A percentile compares a stretch with the other conserved stretches of the same genome.
Evolutionary conservation across 2,329 filamentous ascomycete species (phyloP).

Genomic region (Microdochium nivale): DNA sequence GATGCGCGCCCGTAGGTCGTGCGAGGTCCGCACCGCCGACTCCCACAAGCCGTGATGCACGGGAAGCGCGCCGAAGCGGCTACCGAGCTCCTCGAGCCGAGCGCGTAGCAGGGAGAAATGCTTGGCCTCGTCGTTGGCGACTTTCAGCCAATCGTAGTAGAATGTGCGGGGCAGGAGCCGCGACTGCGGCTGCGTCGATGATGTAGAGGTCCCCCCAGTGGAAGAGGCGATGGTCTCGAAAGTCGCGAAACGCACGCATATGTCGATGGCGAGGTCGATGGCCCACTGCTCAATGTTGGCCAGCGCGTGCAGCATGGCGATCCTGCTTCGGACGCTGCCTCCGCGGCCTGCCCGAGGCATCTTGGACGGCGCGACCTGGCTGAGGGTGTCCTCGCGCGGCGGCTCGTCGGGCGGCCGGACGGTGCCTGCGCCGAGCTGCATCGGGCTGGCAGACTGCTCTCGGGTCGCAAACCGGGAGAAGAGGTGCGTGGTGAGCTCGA

Average conservation of each 20-base stretch:
- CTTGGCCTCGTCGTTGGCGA: constrained; percentile 37
- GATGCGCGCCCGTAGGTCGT: constrained; percentile 34
- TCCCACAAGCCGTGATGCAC: constrained; percentile 37
- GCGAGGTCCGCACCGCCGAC: constrained; percentile 30
- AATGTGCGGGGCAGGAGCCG: constrained; percentile 29
- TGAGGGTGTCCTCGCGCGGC: constrained; percentile 26
- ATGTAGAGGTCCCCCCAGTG: no score
- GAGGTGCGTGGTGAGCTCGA: constrained; percentile 33
- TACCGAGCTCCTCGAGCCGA: constrained; percentile 33
- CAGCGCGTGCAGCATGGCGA: constrained; percentile 36
- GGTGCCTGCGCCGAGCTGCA: constrained; percentile 29
- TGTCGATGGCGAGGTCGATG: constrained; percentile 37
- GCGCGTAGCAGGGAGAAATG: constrained; percentile 36
- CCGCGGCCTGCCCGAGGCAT: constrained; percentile 31
- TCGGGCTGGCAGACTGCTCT: constrained; percentile 27
- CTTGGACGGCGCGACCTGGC: constrained; percentile 25
- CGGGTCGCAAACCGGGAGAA: constrained; percentile 29
- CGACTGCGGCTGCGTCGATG: no score
- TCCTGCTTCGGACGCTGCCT: constrained; percentile 32
- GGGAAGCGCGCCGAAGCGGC: constrained; percentile 31
- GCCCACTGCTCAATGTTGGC: constrained; percentile 40
- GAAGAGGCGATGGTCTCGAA: constrained; percentile 25
- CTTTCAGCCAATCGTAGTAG: constrained; percentile 38
- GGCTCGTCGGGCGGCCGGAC: constrained; percentile 27
- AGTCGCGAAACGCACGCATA: constrained; percentile 33